These are phyloP conservation scores for Mycena maculata DNA, from an alignment of 768 basidiomycete species.

Conservation along the genomic window DNA sequence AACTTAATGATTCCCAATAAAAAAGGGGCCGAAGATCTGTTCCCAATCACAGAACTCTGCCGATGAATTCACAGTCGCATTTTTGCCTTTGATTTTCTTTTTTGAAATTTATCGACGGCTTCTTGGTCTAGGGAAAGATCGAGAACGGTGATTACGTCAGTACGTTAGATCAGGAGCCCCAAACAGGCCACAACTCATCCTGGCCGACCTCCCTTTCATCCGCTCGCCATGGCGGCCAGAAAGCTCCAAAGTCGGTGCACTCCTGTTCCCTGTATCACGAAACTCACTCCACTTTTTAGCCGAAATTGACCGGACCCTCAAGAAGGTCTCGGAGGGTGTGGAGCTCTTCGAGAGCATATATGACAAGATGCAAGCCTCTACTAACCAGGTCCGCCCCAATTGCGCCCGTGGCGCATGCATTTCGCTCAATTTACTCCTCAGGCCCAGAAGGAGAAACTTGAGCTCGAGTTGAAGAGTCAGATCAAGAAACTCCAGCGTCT, in stretches of 20 bases:
- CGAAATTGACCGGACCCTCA: conserved; percentile 98
- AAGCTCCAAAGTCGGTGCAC: conserved; percentile 82
- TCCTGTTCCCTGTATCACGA: background rate
- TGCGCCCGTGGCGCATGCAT: background rate
- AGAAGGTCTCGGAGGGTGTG: conserved; percentile 96
- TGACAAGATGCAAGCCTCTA: conserved; percentile 97
- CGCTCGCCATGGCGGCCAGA: conserved; percentile 81
- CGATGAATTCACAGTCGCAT: too few relatives aligned
- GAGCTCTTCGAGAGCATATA: conserved; percentile 96
- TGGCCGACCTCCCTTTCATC: conserved; percentile 30
- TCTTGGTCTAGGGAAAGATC: too few relatives aligned
- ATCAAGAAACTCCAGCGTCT: conserved; percentile 94
- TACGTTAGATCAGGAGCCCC: too few relatives aligned
- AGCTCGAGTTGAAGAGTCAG: conserved; percentile 95
- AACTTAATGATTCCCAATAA: too few relatives aligned
- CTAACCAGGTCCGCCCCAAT: conserved; percentile 67
- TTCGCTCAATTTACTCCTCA: conserved; percentile 32
- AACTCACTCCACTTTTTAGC: conserved; percentile 59
- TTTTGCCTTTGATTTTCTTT: too few relatives aligned
- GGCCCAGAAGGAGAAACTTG: conserved; percentile 98
- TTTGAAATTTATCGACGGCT: too few relatives aligned
- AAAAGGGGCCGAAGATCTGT: too few relatives aligned
- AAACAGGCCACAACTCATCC: conserved; percentile 19
- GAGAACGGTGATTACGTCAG: too few relatives aligned
- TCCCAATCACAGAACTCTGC: too few relatives aligned